Base-by-base conservation (phyloP, 2,329 filamentous ascomycete genomes). In the Aspergillus sp. region DNA sequence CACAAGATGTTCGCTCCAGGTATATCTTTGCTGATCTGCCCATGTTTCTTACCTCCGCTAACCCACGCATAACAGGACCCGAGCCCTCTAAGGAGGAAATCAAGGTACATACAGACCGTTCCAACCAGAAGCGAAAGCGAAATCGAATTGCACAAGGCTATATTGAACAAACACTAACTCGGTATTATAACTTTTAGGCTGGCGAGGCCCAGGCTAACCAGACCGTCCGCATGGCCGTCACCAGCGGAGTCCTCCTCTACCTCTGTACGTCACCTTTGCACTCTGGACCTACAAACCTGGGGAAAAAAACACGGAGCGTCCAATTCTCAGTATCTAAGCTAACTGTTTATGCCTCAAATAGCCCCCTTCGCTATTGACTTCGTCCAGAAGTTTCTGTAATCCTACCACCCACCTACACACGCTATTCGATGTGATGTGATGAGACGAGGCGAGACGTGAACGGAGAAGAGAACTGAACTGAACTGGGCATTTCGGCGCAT, bases 191-290 rank as follows among this genome's bases (percentile, higher is more conserved):
- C 8, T 31, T 49, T 27, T 49, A 79, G 77, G 75, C 74, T 52
- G 80, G 79, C 68, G 84, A 87, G 73, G 72, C 79, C 44, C 76
- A 82, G 66, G 84, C 85, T 24, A 71, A 70, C 55, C 73, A 77
- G 63, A 83, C 83, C 45, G 76, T 87, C 66, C 80, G 82, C 69
- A 77, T 78, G 70, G 83, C 82, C 50, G 70, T 82, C 58, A 77
- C 78, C 45, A 79, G 81, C 55, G 84, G 82, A 64, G 70, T 83
- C 51, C 72, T 86, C 27, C 79, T 88, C 50, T 87, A 87, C 74
- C 78, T 87, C 51, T 86, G 85, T 88, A 80, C 62, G 84, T 68
- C 43, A 31, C 27, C 9, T 31, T 11, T 31, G 27, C 35, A 37
- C 14, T 6, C 14, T 8, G 5, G 4, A 31, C 15, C 15, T n/a